A percentile compares a stretch with the other conserved stretches of the same genome.
phyloP scores from a whole-genome alignment of 2,329 filamentous ascomycete genomes.

The Akanthomyces lecanii region DNA sequence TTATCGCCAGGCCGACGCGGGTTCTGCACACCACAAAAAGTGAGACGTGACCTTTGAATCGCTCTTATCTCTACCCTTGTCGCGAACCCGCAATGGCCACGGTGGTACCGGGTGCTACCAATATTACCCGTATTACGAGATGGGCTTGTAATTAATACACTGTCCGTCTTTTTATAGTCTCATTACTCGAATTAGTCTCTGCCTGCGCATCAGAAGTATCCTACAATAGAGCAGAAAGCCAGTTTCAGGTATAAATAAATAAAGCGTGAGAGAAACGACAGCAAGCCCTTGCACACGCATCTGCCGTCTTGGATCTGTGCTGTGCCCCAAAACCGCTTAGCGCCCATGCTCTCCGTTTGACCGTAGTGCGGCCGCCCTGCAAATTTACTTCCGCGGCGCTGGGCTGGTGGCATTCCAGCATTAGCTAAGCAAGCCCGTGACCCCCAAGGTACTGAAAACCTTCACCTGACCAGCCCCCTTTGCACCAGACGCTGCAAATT shows the following conservation, averaged over 20 bases:
- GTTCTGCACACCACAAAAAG: neutral
- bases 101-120: neutral
- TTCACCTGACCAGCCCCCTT: conserved; percentile 6
- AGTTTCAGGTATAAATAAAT: too few relatives aligned
- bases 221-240: too few relatives aligned
- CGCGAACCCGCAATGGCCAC: neutral
- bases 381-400: neutral
- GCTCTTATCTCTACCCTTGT: conserved; percentile 11
- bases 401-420: too few relatives aligned
- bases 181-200: too few relatives aligned
- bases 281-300: neutral
- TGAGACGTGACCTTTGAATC: neutral
- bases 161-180: neutral
- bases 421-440: conserved; percentile 11
- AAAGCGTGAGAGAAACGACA: neutral
- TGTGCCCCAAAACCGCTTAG: neutral
- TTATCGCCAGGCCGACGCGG: conserved; percentile 6
- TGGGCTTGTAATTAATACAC: neutral
- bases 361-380: conserved; percentile 3
- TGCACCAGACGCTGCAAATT: neutral
- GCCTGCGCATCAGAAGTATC: too few relatives aligned
- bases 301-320: neutral
- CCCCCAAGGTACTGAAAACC: neutral
- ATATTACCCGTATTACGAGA: neutral
- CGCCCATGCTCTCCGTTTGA: neutral